Conservation (phyloP, 78 protist species). For the Polysphondylium violaceum region DNA sequence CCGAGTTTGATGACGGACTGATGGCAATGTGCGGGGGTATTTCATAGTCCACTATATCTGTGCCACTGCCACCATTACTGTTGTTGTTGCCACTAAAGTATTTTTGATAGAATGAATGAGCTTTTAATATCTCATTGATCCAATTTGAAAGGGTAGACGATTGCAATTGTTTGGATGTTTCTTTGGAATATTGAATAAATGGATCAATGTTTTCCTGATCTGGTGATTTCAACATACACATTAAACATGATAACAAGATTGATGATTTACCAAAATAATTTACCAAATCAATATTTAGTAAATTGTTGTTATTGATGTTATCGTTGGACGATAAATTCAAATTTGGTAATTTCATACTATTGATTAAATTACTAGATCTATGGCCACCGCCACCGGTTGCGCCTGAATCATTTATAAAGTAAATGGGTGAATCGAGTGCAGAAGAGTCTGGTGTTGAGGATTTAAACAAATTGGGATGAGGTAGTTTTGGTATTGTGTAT, state of each 20-base stretch:
- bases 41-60: too few species aligned
- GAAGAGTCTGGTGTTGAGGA: constrained; percentile 59
- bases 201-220: constrained; percentile 3
- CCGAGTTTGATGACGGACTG: neutral
- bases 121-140: constrained; percentile 53
- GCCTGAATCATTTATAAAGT: constrained; percentile 13
- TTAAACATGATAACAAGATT: constrained; percentile 19
- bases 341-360: too few species aligned
- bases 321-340: neutral
- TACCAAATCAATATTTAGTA: constrained; percentile 34
- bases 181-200: constrained; percentile 33
- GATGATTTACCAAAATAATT: constrained; percentile 44
- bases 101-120: constrained; percentile 49
- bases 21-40: neutral
- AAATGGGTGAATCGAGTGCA: constrained; percentile 40
- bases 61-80: neutral
- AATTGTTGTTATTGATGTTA: neutral
- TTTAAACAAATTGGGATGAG: constrained; percentile 6
- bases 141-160: constrained; percentile 30
- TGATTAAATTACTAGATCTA: neutral
- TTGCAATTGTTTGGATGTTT: constrained; percentile 6
- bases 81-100: constrained; percentile 18
- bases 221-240: constrained; percentile 72
- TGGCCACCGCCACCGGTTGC: neutral
- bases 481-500: constrained; percentile 54